Base-by-base conservation (phyloP, 495 filamentous ascomycete species). In the Hypoxylon intermedium region DNA sequence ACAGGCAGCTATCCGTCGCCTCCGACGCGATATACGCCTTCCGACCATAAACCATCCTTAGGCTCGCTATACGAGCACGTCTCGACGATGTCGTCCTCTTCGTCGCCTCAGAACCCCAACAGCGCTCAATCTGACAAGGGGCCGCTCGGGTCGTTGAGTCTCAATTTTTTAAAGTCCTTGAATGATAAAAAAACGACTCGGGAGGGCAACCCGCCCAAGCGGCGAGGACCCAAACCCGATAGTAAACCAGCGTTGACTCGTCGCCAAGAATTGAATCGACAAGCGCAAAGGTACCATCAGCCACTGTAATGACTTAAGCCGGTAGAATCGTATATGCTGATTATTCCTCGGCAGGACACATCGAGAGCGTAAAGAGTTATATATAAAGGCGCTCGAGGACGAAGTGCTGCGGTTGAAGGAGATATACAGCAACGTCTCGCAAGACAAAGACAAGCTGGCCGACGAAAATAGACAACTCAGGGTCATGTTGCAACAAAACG, bases 221-320 rank as follows among this genome's bases (percentile, higher is more conserved):
- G 90, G 53, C 84, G 94, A 67, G 94, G 94, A 2, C 94, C 94
- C 0, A 98, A 98, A 66, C 94, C 94, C 20, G 94, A 98, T 72
- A 95, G 90, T 77, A 97, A 96, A 66, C 94, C 94, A 3, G 92
- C 94, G 42, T 74, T 95, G 63, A 98, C 93, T n/a, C 81, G 93
- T 33, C 83, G 93, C 42, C 94, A 98, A 67, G 94, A 98, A 69
- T 75, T 97, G 42, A 98, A 98, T 70, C 84, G 94, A 50, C 93
- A 97, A 77, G 94, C 94, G 21, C 94, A 98, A 74, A 87, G 93
- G 93, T 94, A 85, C 65, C 69, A 54, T 15, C 30, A 3, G 31
- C 11, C 31, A 34, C 24, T 16, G 9, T 15, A 33, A 6, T 60
- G 30, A 11, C 23, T 45, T 20, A 6, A 11, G 42, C 20, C 11